Base-by-base conservation (phyloP, 805 yeast genomes). In the Torulaspora quercuum region DNA sequence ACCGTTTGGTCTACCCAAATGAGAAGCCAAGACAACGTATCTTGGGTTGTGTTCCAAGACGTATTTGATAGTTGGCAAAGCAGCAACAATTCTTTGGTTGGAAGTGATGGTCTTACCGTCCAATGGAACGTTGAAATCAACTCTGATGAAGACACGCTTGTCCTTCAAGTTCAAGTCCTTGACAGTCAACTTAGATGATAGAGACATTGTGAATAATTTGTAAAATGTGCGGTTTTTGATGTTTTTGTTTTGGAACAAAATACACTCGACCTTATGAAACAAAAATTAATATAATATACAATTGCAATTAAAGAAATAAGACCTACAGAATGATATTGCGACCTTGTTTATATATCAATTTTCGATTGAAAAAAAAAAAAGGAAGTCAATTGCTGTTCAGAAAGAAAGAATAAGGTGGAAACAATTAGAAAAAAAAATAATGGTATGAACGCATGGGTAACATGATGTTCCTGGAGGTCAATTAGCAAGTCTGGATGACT, bases 51-150 rank as follows among this genome's bases (percentile, higher is more conserved):
- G 82, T 63, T 85, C 90, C 64, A 84, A 72, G 37, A 90, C 97
- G 67, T 90, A 92, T 70, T 94, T 69, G 73, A 92, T 92, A 55
- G 99, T 90, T 68, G 99, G 99, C 59, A 94, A 72, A 53, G 99
- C 98, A 65, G 98, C 99, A 59, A 89, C 97, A 63, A 92, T 92
- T 74, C 99, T 83, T 75, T 92, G 97, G 76, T 92, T 94, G 80
- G 94, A 92, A 73, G 99, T 94, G 76, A 92, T 92, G 65, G 81
- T 89, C 61, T 76, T 78, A 55, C 97, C 97, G 63, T 92, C 97
- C 57, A 92, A 80, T 65, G 95, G 95, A 50, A 84, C 95, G 72
- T 84, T 84, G 78, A 84, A 84, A 68, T 90, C 97, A 48, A 94
- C 98, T 73, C 99, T 85, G 77, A 92, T 90, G 73, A 92, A 89